Base-by-base conservation (phyloP, 306 rosid species). In the Casuarina equisetifolia region DNA sequence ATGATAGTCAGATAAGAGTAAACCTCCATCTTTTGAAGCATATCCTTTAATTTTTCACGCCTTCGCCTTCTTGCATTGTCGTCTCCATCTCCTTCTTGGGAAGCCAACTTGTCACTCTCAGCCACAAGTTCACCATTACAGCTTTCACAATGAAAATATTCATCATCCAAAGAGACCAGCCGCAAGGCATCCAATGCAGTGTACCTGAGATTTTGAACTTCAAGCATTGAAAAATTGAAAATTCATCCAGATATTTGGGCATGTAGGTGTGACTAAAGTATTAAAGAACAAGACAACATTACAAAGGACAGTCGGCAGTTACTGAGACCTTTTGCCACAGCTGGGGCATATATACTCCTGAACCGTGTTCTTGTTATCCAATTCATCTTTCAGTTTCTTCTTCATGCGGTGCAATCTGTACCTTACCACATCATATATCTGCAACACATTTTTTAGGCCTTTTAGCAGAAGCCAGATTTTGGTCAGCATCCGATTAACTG, bases 351-450 rank as follows among this genome's bases (percentile, higher is more conserved):
- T 87, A 74, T 94, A 94, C 80, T 92, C 93, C 77, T 92, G 97
- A 87, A 94, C 84, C 45, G 97, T 94, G 83, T 94, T 92, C 84
- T 90, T 94, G 93, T 94, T 92, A 83, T 94, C 98, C 84, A 94
- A 81, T 82, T 94, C 98, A 88, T 92, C 98, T 91, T 94, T 94
- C 88, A 94, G 77, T 90, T 92, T 94, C 83, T 94, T 92, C 85
- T 87, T 92, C 97, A 94, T 88, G 44, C 97, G 97, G 80, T 94
- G 97, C 81, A 94, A 75, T 86, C 98, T 88, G 88, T 94, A 94
- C 90, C 97, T 87, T 40, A 91, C 90, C 79, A 91, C 98, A 87
- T 94, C 98, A 78, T 83, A 88, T 78, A 94, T 87, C 97, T 94
- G 90, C 83, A 89, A 76, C 59, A 73, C 46, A 79, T 76, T 75